Base-by-base conservation (phyloP, 2,329 filamentous ascomycete species). In the Xylaria polymorpha region DNA sequence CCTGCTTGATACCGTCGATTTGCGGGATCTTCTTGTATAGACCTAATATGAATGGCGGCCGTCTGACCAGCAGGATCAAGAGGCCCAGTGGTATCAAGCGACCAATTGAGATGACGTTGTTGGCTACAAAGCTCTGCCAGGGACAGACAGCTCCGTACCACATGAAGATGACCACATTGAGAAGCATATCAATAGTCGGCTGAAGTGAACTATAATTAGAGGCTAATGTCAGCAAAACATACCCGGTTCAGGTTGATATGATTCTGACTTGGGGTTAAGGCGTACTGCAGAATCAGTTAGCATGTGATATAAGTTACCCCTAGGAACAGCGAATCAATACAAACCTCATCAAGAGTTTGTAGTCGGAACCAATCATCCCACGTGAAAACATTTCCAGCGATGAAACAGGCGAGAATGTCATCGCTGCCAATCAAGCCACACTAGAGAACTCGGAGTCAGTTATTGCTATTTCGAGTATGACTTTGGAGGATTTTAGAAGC, bases 311-410 rank as follows among this genome's bases (percentile, higher is more conserved):
- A 41, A 59, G 29, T 9, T 4, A 46, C n/a, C 41, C 22, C 18
- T 18, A 15, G 60, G 50, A 35, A 14, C 1, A 6, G 29, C 2
- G 22, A 46, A 29, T 10, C 22, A n/a, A 22, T 25, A 79, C 76
- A 46, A 53, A 78, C 77, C 77, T 98, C 95, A 74, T 97, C 94
- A 74, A 91, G 83, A 0, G 94, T 98, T 79, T 97, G 92, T 0
- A 95, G 83, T 0, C 94, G 91, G 80, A 97, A 98, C 94, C 93
- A 97, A 80, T 97, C 94, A 78, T 97, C 94, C 90, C 93, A 95
- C 0, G 93, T 97, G 74, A 98, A 97, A 0, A 88, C 88, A 76
- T 97, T 97, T 1, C 94, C 94, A 1, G 94, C 94, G 74, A 97
- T 91, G 77, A 98, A 98, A 81, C 94, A 97, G 1, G 94, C 94